A percentile compares a stretch with the other conserved stretches of the same genome.
Evolutionary conservation across 2,329 filamentous ascomycete species (phyloP).

Genomic region (Ophiocordyceps unilateralis): DNA sequence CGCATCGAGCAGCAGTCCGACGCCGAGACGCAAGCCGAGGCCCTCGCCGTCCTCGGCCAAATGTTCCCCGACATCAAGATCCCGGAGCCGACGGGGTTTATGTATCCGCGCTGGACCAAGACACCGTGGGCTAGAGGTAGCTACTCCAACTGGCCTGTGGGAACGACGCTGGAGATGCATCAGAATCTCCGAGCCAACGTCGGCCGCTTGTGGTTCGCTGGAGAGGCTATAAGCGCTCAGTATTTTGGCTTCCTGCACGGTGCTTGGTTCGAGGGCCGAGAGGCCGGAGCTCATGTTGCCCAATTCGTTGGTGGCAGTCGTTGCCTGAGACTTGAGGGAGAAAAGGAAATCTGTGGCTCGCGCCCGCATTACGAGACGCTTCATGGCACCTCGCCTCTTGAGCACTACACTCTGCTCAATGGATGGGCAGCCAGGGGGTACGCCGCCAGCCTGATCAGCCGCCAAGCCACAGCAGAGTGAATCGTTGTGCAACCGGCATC

Average conservation of each 20-base stretch:
- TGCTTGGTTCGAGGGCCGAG: conserved; percentile 38
- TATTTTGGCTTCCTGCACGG: conserved; percentile 53
- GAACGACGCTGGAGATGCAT: conserved; percentile 45
- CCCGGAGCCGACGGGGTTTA: conserved; percentile 41
- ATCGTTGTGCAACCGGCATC: too few species aligned
- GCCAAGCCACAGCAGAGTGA: too few species aligned
- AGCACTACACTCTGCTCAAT: conserved; percentile 16
- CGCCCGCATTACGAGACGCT: conserved; percentile 7
- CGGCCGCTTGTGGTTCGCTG: conserved; percentile 44
- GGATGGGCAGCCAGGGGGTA: conserved; percentile 21
- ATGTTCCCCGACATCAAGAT: conserved; percentile 43
- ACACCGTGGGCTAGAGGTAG: conserved; percentile 33
- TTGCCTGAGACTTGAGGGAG: conserved; percentile 5
- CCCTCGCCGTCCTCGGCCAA: conserved; percentile 35
- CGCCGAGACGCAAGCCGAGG: conserved; percentile 36
- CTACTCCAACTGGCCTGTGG: conserved; percentile 51
- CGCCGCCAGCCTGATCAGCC: conserved; percentile 2
- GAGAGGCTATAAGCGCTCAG: conserved; percentile 43
- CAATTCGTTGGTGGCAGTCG: conserved; percentile 6
- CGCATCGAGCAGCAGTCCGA: conserved; percentile 41
- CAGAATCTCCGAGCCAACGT: conserved; percentile 52
- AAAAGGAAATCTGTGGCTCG: conserved; percentile 4
- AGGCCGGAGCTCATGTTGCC: conserved; percentile 27
- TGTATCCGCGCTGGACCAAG: conserved; percentile 30
- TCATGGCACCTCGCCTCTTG: conserved; percentile 15